Percentiles rank a stretch among this genome's conserved stretches.
Conservation (phyloP, 2,329 filamentous ascomycete species). For the Beauveria bassiana region DNA sequence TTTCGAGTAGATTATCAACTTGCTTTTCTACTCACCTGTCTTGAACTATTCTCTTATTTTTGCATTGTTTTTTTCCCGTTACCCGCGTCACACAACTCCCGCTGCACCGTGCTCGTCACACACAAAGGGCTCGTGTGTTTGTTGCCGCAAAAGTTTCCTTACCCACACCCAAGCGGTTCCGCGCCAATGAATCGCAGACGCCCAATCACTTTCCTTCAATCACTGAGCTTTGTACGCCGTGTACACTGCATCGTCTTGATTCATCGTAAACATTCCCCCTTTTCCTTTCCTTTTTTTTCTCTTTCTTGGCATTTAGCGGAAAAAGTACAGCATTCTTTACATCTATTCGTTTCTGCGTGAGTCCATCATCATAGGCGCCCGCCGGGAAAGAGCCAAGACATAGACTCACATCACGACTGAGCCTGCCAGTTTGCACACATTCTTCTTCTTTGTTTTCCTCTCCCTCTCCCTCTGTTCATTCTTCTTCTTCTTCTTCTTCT, state of each 20-base stretch:
- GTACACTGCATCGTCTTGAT: background rate
- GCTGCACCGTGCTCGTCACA: background rate
- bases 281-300: background rate
- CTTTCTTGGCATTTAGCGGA: too few species aligned
- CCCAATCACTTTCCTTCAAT: background rate
- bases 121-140: too few species aligned
- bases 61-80: background rate
- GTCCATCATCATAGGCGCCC: background rate
- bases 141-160: background rate
- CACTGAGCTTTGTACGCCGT: background rate
- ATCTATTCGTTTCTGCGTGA: background rate
- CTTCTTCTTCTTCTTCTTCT: background rate
- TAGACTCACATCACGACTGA: background rate
- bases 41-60: background rate
- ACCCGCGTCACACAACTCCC: background rate
- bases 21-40: background rate
- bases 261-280: too few species aligned
- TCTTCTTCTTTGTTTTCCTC: background rate
- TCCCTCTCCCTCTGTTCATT: background rate
- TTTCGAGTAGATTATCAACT: background rate
- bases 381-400: background rate
- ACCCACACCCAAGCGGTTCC: background rate
- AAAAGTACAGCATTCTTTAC: too few species aligned
- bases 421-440: background rate
- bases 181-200: background rate